phyloP scores from a whole-genome alignment of 106 monocot genomes.

The Apostasia ramifera region DNA sequence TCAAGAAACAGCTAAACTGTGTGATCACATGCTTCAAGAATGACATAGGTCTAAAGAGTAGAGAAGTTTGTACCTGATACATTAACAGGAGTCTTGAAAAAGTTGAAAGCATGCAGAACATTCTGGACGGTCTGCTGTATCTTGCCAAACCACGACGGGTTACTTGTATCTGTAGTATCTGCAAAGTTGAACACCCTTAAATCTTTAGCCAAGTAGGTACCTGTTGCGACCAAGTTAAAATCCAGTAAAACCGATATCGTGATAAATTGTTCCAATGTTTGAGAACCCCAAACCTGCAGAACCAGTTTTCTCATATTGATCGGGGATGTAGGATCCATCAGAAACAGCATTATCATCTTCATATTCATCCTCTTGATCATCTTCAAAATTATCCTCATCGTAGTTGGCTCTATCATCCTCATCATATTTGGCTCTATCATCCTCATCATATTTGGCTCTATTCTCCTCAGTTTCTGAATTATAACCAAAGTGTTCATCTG shows the following conservation, averaged over 20 bases:
- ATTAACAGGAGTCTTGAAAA: constrained; percentile 88
- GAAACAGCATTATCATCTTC: constrained; percentile 35
- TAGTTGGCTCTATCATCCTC: constrained; percentile 41
- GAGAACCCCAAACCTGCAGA: constrained; percentile 43
- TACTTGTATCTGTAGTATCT: constrained; percentile 41
- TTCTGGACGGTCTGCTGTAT: constrained; percentile 67
- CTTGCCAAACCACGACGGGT: constrained; percentile 64
- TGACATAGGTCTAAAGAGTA: constrained; percentile 1
- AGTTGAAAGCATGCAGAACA: constrained; percentile 65
- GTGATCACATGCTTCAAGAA: constrained; percentile 1
- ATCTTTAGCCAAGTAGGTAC: no score
- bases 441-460: constrained; percentile 37
- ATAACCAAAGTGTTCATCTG: constrained; percentile 46
- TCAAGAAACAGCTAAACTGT: not conserved
- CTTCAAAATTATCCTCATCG: constrained; percentile 38
- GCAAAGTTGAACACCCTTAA: constrained; percentile 4
- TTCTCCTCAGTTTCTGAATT: constrained; percentile 54
- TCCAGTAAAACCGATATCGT: not conserved
- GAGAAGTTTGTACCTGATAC: constrained; percentile 54
- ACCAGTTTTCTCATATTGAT: constrained; percentile 42
- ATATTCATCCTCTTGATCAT: constrained; percentile 40
- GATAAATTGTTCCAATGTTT: not conserved
- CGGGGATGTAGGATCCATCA: constrained; percentile 27
- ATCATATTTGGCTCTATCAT: constrained; percentile 37
- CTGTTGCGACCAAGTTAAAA: not conserved